phyloP scores from a whole-genome alignment of 768 basidiomycete genomes.

The Omphalotus guepiniiformis region DNA sequence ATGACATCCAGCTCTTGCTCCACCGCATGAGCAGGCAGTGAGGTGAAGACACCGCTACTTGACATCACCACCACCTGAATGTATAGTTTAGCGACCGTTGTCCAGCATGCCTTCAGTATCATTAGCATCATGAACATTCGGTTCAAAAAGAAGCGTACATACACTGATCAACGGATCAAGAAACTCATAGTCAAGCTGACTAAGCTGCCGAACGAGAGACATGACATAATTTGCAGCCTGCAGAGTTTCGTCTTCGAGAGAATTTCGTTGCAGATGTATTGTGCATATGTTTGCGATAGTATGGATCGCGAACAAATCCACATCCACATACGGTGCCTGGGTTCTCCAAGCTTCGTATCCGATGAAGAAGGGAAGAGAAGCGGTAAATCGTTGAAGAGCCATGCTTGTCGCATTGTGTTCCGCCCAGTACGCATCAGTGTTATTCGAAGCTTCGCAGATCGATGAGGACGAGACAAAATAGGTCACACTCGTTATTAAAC shows the following conservation, averaged over 20 bases:
- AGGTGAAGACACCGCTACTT: constrained; percentile 11
- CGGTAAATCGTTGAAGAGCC: constrained; percentile 42
- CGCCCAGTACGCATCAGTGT: constrained; percentile 26
- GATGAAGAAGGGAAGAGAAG: constrained; percentile 34
- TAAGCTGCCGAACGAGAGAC: constrained; percentile 41
- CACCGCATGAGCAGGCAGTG: constrained; percentile 15
- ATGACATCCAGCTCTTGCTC: constrained; percentile 31
- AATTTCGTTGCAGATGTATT: constrained; percentile 45
- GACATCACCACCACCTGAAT: constrained; percentile 26
- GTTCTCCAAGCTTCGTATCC: constrained; percentile 29
- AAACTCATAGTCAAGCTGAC: constrained; percentile 46
- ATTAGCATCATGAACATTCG: constrained; percentile 3
- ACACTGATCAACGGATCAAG: constrained; percentile 53
- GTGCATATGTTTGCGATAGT: constrained; percentile 46
- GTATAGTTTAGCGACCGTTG: constrained; percentile 33
- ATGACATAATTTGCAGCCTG: constrained; percentile 41
- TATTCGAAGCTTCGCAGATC: constrained; percentile 22
- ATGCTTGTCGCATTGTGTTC: constrained; percentile 40
- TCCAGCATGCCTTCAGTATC: constrained; percentile 33
- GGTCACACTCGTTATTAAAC: constrained; percentile 13
- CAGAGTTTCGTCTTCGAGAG: constrained; percentile 35
- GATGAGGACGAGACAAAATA: constrained; percentile 10
- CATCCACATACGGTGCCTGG: constrained; percentile 32
- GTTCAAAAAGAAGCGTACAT: constrained; percentile 19
- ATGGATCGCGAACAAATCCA: constrained; percentile 43